Evolutionary conservation across 2,329 filamentous ascomycete species (phyloP).

Genomic region (Talaromyces piceae): DNA sequence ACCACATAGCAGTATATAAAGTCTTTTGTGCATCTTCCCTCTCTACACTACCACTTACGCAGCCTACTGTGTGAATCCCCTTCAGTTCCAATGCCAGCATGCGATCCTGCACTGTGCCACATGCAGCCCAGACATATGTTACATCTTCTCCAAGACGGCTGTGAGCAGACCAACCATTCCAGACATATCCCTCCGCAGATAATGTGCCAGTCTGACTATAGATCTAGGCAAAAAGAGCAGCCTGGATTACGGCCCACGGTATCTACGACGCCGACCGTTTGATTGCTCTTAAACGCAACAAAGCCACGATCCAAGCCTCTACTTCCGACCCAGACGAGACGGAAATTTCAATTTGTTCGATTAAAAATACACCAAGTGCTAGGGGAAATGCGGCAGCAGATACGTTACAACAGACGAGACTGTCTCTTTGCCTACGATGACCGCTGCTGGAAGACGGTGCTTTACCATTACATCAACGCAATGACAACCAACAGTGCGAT

Average conservation of each 20-base stretch:
- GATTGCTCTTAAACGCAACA: neutral
- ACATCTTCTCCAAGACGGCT: neutral
- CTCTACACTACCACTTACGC: neutral
- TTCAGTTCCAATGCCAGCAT: neutral
- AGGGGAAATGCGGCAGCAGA: neutral
- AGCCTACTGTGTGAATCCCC: neutral
- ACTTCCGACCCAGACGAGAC: neutral
- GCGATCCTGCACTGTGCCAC: neutral
- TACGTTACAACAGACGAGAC: neutral
- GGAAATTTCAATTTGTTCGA: neutral
- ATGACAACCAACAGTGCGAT: neutral
- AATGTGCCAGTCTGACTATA: neutral
- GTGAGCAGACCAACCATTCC: neutral
- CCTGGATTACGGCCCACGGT: neutral
- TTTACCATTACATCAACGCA: neutral
- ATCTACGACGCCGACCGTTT: neutral
- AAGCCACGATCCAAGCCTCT: neutral
- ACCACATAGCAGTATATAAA: too few species aligned
- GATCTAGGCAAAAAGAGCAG: neutral
- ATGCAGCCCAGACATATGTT: neutral
- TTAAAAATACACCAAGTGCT: neutral
- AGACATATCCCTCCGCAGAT: neutral
- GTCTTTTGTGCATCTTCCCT: too few species aligned
- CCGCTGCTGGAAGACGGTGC: neutral
- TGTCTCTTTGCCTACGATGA: neutral